Conservation (phyloP, 2,329 filamentous ascomycete genomes). For the Pseudogymnoascus sp. region DNA sequence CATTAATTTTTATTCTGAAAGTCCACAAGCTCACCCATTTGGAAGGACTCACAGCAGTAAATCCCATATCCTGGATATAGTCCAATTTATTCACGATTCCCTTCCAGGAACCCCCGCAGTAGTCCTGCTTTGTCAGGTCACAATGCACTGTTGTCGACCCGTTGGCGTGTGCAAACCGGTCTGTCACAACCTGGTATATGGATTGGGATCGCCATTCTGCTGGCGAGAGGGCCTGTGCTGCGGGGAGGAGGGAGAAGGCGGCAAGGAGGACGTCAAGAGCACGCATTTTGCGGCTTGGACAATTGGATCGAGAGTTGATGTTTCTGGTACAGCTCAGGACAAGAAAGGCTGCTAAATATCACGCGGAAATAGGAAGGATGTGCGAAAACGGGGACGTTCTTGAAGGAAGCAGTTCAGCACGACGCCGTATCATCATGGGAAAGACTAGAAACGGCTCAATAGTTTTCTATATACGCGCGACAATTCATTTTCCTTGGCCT, state of each 20-base stretch:
- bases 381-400: not conserved
- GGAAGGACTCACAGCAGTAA: constrained; percentile 21
- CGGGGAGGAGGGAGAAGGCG: not conserved
- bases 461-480: constrained; percentile 6
- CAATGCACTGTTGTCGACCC: constrained; percentile 27
- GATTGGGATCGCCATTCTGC: constrained; percentile 29
- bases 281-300: not conserved
- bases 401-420: not conserved
- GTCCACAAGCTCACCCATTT: not conserved
- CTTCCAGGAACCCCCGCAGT: constrained; percentile 39
- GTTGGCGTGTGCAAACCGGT: constrained; percentile 31
- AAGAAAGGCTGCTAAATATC: not conserved
- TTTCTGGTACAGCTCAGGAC: not conserved
- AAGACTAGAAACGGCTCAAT: not conserved
- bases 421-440: not conserved
- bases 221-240: not conserved
- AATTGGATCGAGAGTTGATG: not conserved
- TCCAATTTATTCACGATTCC: constrained; percentile 38
- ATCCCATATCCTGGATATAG: constrained; percentile 37
- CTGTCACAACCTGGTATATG: constrained; percentile 35
- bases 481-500: not conserved
- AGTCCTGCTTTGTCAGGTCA: constrained; percentile 23
- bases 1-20: not conserved
- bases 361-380: not conserved
- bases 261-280: not conserved